Evolutionary conservation across 352 stramenopile species (phyloP), one percentile per base, ranked within the genome.

Genomic region (Phytophthora pinifolia): DNA sequence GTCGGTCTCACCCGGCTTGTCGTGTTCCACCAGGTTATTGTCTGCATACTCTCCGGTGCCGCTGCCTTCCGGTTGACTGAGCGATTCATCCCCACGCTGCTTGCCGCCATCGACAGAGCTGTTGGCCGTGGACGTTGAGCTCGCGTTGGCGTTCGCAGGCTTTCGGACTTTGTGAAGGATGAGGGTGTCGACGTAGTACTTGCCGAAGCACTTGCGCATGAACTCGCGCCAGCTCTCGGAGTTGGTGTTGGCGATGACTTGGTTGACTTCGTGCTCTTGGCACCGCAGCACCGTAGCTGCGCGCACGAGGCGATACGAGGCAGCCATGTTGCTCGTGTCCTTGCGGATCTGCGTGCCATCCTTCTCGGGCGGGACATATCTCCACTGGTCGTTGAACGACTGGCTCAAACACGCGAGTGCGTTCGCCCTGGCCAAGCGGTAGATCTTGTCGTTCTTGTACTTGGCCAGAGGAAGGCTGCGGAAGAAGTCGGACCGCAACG

Each of bases 371-470:
- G 82, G 82, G 15, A 92, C 76, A 55, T 88, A 89, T 50, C 80
- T 69, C 82, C 82, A 92, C 43, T 90, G 79, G 36, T 88, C 79
- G 52, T 90, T 89, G 67, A 86, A 89, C 34, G 76, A 82, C 63
- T 87, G 76, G 31, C 74, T 79, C 31, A 89, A 57, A 35, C 79
- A 84, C 42, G 69, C 59, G n/a, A 66, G 56, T 3, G 80, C 79
- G 42, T 86, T 88, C 2, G 67, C 33, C 54, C 80, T 80, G 34
- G 79, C 82, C n/a, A 68, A 45, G 12, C 47, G 39, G 42, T 83
- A 83, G 27, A 89, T 72, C 57, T 73, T 55, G 29, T 83, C 67
- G 27, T 76, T 74, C 53, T 83, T 81, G 42, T 81, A 74, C 29
- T 76, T 72, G 38, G 55, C 66, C 17, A 92, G 64, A 44, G 83